Conservation (phyloP, 805 yeast genomes). For the Yarrowia sp. region DNA sequence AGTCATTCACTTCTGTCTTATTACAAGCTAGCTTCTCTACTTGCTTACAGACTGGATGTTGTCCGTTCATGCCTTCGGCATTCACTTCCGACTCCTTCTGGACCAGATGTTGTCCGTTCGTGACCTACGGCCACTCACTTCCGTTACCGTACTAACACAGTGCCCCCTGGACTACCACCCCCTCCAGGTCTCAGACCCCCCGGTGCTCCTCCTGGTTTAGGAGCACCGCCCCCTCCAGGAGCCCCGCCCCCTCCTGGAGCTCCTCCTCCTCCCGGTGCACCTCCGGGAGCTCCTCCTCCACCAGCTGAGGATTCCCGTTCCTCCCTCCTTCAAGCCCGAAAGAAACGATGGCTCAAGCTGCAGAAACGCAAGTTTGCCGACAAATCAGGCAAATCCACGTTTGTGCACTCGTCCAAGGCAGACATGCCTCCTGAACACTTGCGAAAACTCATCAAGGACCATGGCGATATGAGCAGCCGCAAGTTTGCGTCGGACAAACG, state of each 20-base stretch:
- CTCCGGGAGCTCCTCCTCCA: constrained; percentile 47
- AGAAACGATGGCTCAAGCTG: constrained; percentile 64
- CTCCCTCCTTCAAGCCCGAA: constrained; percentile 54
- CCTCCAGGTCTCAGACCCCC: constrained; percentile 44
- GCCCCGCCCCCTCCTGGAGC: too few species aligned
- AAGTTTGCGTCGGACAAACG: constrained; percentile 84
- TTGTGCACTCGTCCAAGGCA: constrained; percentile 66
- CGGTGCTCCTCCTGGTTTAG: constrained; percentile 35
- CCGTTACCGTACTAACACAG: constrained; percentile 10
- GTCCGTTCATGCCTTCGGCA: neutral
- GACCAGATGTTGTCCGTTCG: too few species aligned
- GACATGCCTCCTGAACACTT: constrained; percentile 95
- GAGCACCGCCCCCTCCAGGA: constrained; percentile 31
- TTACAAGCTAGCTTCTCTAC: too few species aligned
- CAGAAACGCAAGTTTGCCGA: constrained; percentile 66
- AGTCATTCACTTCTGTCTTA: too few species aligned
- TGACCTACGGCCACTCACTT: neutral
- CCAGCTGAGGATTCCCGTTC: constrained; percentile 42
- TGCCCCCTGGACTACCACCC: constrained; percentile 31
- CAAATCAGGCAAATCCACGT: constrained; percentile 51
- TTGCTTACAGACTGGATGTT: too few species aligned
- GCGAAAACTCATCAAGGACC: constrained; percentile 80
- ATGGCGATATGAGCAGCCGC: constrained; percentile 82
- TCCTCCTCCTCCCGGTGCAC: constrained; percentile 43
- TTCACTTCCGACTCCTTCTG: too few species aligned